Evolutionary conservation across 495 filamentous ascomycete species (phyloP), one percentile per base, ranked within the genome.

Genomic region (Lineolata rhizophorae): DNA sequence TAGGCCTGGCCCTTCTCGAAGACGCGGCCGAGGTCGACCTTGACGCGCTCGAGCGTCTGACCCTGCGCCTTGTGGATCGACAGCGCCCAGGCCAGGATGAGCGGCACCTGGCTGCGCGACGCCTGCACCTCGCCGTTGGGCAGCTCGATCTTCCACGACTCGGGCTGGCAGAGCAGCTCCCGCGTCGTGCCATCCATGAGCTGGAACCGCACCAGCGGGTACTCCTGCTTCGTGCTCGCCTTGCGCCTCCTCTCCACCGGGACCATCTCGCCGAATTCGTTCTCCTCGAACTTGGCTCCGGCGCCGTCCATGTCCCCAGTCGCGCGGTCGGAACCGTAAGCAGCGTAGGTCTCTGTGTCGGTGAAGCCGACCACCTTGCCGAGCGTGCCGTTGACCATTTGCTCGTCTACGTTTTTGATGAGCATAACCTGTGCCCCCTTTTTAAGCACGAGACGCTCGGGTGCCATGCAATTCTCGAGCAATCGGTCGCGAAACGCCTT

Each of bases 31-130:
- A 97, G 61, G 43, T 95, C 82, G 4, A 97, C 84, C 49, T 91
- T 92, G 29, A 95, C 90, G 11, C 87, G 64, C 45, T 93, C 83
- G 27, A 97, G 58, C 10, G 87, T 95, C 47, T 95, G 90, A 0
- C 87, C 87, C 48, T 97, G 87, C 5, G 90, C 87, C 55, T 97
- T 97, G 58, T 97, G 87, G 39, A 97, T 95, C 2, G 80, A 91
- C 11, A 97, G 55, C 10, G 87, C 90, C 87, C 87, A 95, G 1
- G 87, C 87, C 8, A 97, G 62, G 32, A 95, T 95, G 20, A 97
- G 61, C 2, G 87, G 78, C 38, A 85, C 43, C 47, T 85, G 78
- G 4, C 52, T 57, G 19, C 79, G 75, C 21, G 72, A 70, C 1
- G 87, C 87, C 52, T 94, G 87, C 0, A 93, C 63, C 46, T 97